Evolutionary conservation across 2,329 filamentous ascomycete genomes (phyloP), one percentile per base, ranked within the genome.

Genomic region (Penicillium capsulatum): DNA sequence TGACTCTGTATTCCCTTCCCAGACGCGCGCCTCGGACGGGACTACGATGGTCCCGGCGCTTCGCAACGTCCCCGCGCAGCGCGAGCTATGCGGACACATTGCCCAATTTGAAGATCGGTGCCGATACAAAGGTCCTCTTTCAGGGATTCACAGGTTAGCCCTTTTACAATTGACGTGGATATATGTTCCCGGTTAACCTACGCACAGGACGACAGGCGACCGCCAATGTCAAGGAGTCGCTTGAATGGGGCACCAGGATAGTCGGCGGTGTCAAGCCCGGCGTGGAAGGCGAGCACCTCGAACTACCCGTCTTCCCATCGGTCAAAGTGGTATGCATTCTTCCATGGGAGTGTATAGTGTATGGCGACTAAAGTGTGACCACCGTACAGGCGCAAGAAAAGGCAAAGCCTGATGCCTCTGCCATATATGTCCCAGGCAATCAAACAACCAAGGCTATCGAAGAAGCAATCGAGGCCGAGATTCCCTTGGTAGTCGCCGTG

Each of bases 211-310:
- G 55, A 55, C 65, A 68, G 50, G 65, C 85, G 8, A 90, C 85
- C 2, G 77, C 78, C 51, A 89, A 91, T 64, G 85, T 84, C 20
- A 77, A 79, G 61, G 83, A 89, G 60, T 87, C 84, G 9, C 67
- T 90, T 42, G 79, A 73, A 62, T 91, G 84, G 76, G 86, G 86
- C 9, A 90, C 86, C 27, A 84, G 86, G 26, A 81, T 91, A 43
- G 83, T 91, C 0, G 86, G 86, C 19, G 85, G 85, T 17, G 83
- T 89, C 13, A 86, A 79, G 37, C 86, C 85, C 1, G 80, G 80
- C 3, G 78, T 81, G 34, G 75, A 79, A 41, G 80, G 80, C 33
- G 79, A 86, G 56, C 85, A 90, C 67, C 67, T 90, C 14, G 84
- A 82, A 2, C 69, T 87, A 24, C 86, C 86, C 1, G 74, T 90